These are phyloP conservation scores for Dissophora globulifera DNA, from an alignment of 192 early-diverging fungal species.

Conservation along the genomic window DNA sequence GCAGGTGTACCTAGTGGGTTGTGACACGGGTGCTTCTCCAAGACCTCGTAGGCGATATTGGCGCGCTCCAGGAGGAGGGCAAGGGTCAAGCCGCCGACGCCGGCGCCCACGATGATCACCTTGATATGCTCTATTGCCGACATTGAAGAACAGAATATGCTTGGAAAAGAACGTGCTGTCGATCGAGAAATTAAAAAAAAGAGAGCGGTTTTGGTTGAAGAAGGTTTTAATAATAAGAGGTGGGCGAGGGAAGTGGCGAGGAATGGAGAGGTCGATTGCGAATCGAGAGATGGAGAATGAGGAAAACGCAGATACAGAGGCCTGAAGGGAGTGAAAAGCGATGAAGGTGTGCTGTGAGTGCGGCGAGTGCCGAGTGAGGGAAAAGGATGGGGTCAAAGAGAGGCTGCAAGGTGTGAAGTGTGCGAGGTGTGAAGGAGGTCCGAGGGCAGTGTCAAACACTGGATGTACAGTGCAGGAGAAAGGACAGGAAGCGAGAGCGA, in stretches of 20 bases:
- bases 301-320: neutral
- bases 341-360: neutral
- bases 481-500: no score
- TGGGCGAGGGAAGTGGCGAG: neutral
- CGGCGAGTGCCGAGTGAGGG: no score
- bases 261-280: neutral
- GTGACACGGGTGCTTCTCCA: constrained; percentile 23
- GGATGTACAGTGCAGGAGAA: no score
- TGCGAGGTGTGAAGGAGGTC: no score
- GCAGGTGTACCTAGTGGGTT: constrained; percentile 15
- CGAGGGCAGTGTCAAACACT: no score
- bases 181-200: neutral
- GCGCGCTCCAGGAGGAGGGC: constrained; percentile 26
- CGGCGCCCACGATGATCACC: constrained; percentile 22
- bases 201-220: no score
- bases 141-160: no score
- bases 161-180: no score
- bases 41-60: constrained; percentile 24
- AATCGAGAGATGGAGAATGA: neutral
- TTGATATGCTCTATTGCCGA: neutral
- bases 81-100: constrained; percentile 27
- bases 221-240: no score
- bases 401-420: no score
- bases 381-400: no score
- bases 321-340: neutral